These are phyloP conservation scores for Vigna trinervia DNA, from an alignment of 306 rosid species.

Conservation along the genomic window DNA sequence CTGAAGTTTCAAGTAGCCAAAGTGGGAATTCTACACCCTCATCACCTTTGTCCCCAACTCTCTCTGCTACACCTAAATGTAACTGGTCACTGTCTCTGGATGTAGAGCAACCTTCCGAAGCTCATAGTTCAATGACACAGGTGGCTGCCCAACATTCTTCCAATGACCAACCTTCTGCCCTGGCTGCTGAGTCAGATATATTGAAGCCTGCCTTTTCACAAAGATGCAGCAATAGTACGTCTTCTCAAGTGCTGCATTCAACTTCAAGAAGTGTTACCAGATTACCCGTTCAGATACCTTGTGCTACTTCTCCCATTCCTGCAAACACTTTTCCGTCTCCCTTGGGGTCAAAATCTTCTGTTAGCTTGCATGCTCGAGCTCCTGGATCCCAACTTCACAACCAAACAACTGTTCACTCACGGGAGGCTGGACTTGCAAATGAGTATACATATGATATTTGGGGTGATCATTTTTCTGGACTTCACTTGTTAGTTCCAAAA, in stretches of 20 bases:
- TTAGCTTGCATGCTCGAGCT: constrained; percentile 69
- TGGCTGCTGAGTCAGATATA: constrained; percentile 47
- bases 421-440: constrained; percentile 54
- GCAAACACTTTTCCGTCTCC: constrained; percentile 45
- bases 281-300: constrained; percentile 57
- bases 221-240: constrained; percentile 30
- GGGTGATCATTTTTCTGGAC: constrained; percentile 89
- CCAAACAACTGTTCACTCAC: constrained; percentile 49
- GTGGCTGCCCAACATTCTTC: constrained; percentile 43
- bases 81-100: constrained; percentile 61
- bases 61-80: constrained; percentile 56
- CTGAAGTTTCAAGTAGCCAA: constrained; percentile 94
- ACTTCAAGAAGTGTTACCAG: constrained; percentile 46
- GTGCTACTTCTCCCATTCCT: constrained; percentile 58
- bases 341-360: constrained; percentile 54
- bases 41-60: constrained; percentile 77
- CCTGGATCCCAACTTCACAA: constrained; percentile 67
- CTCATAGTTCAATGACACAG: constrained; percentile 46
- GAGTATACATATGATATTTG: constrained; percentile 91
- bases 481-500: constrained; percentile 64
- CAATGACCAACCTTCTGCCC: constrained; percentile 42
- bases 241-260: constrained; percentile 49
- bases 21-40: constrained; percentile 99
- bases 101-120: constrained; percentile 60
- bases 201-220: constrained; percentile 44